Conservation (phyloP, 768 basidiomycete species). For the Auricularia sp. region DNA sequence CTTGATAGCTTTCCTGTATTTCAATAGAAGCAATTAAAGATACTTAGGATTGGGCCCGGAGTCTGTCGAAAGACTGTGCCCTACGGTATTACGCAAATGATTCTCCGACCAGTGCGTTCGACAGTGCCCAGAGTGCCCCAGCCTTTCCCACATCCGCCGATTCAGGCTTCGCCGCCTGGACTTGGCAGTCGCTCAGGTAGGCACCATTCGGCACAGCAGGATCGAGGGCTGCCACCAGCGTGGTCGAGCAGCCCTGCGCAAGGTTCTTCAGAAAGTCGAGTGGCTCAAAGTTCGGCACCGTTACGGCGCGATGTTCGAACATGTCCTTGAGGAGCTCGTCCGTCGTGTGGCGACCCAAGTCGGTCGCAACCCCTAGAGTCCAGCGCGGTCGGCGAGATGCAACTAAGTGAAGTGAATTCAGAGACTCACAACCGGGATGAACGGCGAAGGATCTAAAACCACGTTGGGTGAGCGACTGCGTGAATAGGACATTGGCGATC, state of each 20-base stretch:
- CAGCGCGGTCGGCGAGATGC: background rate
- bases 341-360: background rate
- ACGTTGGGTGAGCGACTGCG: constrained; percentile 12
- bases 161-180: background rate
- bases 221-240: background rate
- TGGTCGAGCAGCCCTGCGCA: background rate
- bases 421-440: background rate
- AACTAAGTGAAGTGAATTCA: no score
- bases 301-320: background rate
- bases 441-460: background rate
- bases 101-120: background rate
- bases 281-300: background rate
- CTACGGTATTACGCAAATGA: background rate
- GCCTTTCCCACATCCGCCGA: background rate
- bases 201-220: background rate
- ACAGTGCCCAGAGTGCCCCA: background rate
- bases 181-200: background rate
- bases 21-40: no score
- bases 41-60: no score
- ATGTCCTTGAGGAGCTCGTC: background rate
- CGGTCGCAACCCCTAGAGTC: background rate
- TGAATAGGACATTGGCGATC: constrained; percentile 32
- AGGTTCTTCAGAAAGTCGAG: constrained; percentile 2
- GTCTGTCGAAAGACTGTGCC: no score
- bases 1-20: no score